Evolutionary conservation across 1,139 yeast genomes (phyloP), one percentile per base, ranked within the genome.

Genomic region (Saccharomycopsis hybrid): DNA sequence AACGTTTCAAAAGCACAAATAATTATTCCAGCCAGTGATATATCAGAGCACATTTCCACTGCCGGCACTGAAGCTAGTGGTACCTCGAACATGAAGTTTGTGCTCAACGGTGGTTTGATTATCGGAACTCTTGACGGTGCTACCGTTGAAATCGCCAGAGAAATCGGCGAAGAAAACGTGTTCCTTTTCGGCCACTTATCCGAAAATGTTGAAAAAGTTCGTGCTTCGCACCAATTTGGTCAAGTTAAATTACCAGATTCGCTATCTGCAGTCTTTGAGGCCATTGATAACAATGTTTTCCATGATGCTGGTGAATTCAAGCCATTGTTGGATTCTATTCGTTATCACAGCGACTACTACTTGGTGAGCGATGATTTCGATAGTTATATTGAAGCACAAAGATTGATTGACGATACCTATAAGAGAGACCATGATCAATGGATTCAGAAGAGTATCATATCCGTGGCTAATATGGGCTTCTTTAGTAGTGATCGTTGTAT

Each of bases 31-130:
- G 97, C 92, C 18, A 82, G 92, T 42, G 97, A 89, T 64, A 73
- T 89, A 62, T 85, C 95, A 46, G 94, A 89, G 68, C 97, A 89
- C 69, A 90, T 89, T 58, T 88, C 96, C n/a, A 89, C 97, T 46
- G 97, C 97, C 8, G 97, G 97, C 60, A 89, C 97, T 28, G 97
- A 89, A 67, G 97, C 96, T 29, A 85, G 95, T 1, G 97, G 97
- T 65, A 89, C 97, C 43, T 85, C 95, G 45, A 89, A 89, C 71
- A 89, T 89, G 97, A 90, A 89, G 71, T 89, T 89, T 65, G 96
- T 89, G 32, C 72, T 89, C 67, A 89, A 88, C 63, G 97, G 96
- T 67, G 97, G 97, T 48, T 76, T 90, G 58, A 86, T 89, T 59
- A 83, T 89, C 60, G 97, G 97, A 64, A 89, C 97, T 18, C 96